These are phyloP conservation scores for Goffeauzyma gilvescens DNA, from an alignment of 768 basidiomycete genomes.

Conservation along the genomic window DNA sequence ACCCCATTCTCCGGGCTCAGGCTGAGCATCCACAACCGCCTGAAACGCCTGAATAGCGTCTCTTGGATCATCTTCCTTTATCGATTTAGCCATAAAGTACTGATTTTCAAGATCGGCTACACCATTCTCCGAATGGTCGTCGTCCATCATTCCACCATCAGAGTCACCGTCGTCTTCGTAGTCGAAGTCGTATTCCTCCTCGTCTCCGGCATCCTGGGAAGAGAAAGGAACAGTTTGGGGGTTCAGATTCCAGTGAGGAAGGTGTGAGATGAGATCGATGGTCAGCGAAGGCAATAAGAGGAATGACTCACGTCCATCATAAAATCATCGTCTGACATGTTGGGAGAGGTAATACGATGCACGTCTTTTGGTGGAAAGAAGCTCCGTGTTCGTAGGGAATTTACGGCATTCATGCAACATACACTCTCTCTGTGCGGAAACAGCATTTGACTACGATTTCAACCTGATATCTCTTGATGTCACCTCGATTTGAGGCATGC, in stretches of 20 bases:
- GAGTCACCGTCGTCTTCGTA: constrained; percentile 77
- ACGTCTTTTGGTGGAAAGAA: too few relatives aligned
- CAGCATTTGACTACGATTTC: too few relatives aligned
- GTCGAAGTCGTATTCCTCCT: constrained; percentile 72
- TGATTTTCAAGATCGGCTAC: constrained; percentile 88
- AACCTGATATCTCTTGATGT: too few relatives aligned
- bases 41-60: constrained; percentile 76
- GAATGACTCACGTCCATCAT: constrained; percentile 31
- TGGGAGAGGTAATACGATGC: too few relatives aligned
- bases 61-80: constrained; percentile 87
- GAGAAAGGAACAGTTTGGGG: not conserved
- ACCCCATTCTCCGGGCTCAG: constrained; percentile 92
- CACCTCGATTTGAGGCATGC: too few relatives aligned
- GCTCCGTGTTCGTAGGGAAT: too few relatives aligned
- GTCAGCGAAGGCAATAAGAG: not conserved
- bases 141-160: constrained; percentile 39
- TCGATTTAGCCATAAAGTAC: constrained; percentile 91
- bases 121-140: too few relatives aligned
- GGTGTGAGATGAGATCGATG: not conserved
- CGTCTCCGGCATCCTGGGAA: constrained; percentile 31
- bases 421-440: too few relatives aligned
- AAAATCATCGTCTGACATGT: constrained; percentile 35
- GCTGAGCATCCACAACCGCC: constrained; percentile 70
- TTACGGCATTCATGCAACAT: too few relatives aligned
- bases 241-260: not conserved